A percentile compares a stretch with the other conserved stretches of the same genome.
Conservation (phyloP, 495 filamentous ascomycete species). For the Chlorociboria aeruginascens region DNA sequence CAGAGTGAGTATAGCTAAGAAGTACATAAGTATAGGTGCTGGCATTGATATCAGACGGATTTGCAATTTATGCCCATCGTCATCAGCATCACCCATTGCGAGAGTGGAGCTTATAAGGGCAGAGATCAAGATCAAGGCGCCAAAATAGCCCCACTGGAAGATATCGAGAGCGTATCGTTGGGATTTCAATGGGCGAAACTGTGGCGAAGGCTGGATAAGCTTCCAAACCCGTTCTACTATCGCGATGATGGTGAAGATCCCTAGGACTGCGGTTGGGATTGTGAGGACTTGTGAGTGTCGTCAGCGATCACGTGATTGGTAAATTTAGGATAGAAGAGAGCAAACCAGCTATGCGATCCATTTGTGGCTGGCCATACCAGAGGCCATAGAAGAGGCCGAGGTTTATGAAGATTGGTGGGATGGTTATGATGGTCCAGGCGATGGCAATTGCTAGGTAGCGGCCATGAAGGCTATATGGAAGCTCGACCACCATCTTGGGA, state of each 20-base stretch:
- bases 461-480: slow-evolving; percentile 11
- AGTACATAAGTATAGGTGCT: slow-evolving; percentile 11
- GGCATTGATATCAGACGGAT: slow-evolving; percentile 7
- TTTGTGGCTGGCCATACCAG: slow-evolving; percentile 7
- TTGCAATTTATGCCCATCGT: slow-evolving; percentile 11
- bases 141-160: slow-evolving; percentile 16
- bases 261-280: slow-evolving; percentile 12
- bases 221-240: slow-evolving; percentile 11
- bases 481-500: slow-evolving; percentile 4
- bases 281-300: slow-evolving; percentile 4
- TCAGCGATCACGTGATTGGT: background rate
- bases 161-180: slow-evolving; percentile 6
- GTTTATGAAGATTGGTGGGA: slow-evolving; percentile 12
- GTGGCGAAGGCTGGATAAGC: slow-evolving; percentile 4
- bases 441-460: slow-evolving; percentile 12
- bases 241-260: slow-evolving; percentile 10
- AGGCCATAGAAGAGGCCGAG: slow-evolving; percentile 13
- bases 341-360: slow-evolving; percentile 10
- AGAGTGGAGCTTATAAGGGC: slow-evolving; percentile 10
- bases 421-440: slow-evolving; percentile 14
- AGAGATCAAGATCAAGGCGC: slow-evolving; percentile 9
- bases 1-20: slow-evolving; percentile 11
- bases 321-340: background rate
- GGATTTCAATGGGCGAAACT: slow-evolving; percentile 8
- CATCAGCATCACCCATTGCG: slow-evolving; percentile 7